These are phyloP conservation scores for Leishmania braziliensis DNA, from an alignment of 208 protist genomes.

Conservation along the genomic window DNA sequence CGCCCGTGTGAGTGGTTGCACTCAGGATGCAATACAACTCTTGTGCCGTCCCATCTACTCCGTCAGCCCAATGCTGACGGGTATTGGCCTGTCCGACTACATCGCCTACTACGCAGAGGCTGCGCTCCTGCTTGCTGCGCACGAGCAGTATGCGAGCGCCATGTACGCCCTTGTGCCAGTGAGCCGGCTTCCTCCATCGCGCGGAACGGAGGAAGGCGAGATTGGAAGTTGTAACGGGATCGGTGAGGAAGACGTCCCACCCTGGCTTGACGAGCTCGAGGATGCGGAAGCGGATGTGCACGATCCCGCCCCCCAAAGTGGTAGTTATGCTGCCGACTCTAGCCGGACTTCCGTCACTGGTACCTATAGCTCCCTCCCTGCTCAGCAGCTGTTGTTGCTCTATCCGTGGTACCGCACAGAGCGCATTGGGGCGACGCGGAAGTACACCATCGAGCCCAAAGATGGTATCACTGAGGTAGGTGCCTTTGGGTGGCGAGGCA, in stretches of 20 bases:
- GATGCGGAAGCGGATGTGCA: neutral
- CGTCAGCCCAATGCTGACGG: conserved; percentile 36
- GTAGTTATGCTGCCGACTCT: neutral
- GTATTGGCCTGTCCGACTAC: conserved; percentile 44
- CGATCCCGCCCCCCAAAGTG: neutral
- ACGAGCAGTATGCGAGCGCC: conserved; percentile 44
- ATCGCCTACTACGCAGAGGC: conserved; percentile 53
- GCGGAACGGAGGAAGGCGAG: neutral
- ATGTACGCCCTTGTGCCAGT: conserved; percentile 34
- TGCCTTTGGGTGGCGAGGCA: conserved; percentile 10
- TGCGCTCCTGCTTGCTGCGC: conserved; percentile 37
- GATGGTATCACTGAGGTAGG: neutral
- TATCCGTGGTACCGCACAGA: conserved; percentile 31
- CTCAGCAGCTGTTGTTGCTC: neutral
- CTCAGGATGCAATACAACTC: conserved; percentile 36
- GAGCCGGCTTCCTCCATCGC: conserved; percentile 4
- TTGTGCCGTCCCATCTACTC: conserved; percentile 43
- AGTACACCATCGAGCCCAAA: neutral
- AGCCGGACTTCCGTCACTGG: neutral
- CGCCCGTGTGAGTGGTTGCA: conserved; percentile 25
- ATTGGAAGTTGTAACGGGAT: neutral
- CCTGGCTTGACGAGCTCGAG: neutral
- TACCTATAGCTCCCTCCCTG: neutral
- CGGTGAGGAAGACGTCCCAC: neutral
- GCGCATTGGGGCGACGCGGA: conserved; percentile 9